Base-by-base conservation (phyloP, 2,329 filamentous ascomycete genomes). In the Plectosphaerella sp. region DNA sequence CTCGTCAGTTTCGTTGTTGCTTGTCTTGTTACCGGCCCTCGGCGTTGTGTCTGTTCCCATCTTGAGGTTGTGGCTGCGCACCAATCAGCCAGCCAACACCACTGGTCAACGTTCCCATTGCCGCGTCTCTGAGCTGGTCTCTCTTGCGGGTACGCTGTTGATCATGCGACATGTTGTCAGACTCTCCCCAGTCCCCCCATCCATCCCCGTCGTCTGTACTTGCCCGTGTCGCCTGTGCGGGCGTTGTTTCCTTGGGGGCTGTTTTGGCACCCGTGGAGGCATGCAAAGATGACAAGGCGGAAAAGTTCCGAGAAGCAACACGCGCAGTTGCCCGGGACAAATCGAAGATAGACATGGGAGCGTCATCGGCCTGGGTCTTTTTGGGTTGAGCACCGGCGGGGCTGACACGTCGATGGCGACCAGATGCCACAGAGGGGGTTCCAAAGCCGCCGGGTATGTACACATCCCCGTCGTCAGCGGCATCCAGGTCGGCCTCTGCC, bases 81-180 rank as follows among this genome's bases (percentile, higher is more conserved):
- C 82, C 82, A 53, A 88, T 78, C 46, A 88, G 65, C 85, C 85
- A 88, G 0, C 85, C 84, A 22, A 88, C 80, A 16, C 85, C 82
- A 43, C 81, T 83, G 3, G 85, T 84, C 46, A 88, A 65, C 2
- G 83, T 84, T n/a, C 82, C 83, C 51, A 86, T 82, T 9, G 85
- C 84, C 36, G 78, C 84, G 54, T 87, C 84, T 57, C 82, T 75
- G 41, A 88, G 62, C 66, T 87, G 86, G 64, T 93, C 89, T 59
- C 89, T 78, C 73, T 86, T 92, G 60, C 89, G 79, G 37, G 81
- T 74, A 52, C 70, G 75, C 53, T 75, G 67, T 47, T 64, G 59
- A 51, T 61, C 57, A 35, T 65, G 65, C 4, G 52, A 50, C 25
- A 58, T 60, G 24, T 59, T 61, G 10, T 64, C 64, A 5, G 58